Evolutionary conservation across 2,329 filamentous ascomycete genomes (phyloP).

Genomic region (Cladosporium sp.): DNA sequence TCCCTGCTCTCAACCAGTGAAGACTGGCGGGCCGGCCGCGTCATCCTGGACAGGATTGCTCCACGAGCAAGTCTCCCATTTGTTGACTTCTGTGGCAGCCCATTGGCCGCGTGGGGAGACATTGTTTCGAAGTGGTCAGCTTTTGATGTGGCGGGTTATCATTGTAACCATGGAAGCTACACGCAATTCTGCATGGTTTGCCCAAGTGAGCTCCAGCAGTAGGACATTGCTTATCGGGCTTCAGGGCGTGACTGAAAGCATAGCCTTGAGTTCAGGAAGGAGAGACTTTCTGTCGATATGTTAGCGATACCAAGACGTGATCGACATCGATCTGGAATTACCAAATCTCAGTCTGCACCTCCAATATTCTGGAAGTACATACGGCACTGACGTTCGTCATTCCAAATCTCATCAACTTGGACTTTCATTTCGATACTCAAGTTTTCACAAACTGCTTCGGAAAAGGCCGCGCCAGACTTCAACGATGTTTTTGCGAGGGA

Average conservation of each 20-base stretch:
- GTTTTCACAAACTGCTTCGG: too few species aligned
- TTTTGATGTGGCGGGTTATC: not conserved
- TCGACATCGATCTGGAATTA: not conserved
- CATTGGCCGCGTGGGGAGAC: not conserved
- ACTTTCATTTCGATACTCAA: too few species aligned
- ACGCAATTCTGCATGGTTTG: too few species aligned
- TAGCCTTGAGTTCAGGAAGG: too few species aligned
- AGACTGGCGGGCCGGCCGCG: not conserved
- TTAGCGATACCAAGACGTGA: not conserved
- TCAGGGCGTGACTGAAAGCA: too few species aligned
- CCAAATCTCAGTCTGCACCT: not conserved
- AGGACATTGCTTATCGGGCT: too few species aligned
- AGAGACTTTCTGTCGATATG: too few species aligned
- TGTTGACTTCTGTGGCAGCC: not conserved
- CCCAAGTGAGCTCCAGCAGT: too few species aligned
- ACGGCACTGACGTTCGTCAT: not conserved
- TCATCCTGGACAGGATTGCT: not conserved
- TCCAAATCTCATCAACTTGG: not conserved
- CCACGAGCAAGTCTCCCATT: not conserved
- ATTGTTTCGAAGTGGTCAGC: not conserved
- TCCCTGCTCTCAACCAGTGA: not conserved
- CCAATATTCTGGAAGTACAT: not conserved
- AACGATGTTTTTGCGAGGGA: too few species aligned
- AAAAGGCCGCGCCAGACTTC: too few species aligned
- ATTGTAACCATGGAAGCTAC: too few species aligned